Evolutionary conservation across 176 grass and related monocot genomes (phyloP), one percentile per base, ranked within the genome.

Genomic region (Hordeum vulgare): DNA sequence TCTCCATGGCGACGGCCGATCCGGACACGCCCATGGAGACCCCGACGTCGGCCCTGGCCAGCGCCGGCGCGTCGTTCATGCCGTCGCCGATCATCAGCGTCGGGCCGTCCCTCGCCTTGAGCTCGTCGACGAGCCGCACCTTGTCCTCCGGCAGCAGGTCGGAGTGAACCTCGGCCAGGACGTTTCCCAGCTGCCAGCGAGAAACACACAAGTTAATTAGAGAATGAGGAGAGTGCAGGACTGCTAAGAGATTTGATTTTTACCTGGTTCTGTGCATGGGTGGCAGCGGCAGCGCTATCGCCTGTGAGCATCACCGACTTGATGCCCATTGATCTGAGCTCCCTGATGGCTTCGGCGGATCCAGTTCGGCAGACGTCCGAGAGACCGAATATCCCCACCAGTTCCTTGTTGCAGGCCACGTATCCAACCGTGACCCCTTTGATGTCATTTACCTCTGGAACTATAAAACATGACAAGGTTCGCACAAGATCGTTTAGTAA

Each of bases 1-100:
- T 99, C 80, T 99, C 93, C 81, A 88, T 96, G 60, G 97, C 93
- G 23, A 96, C 91, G 27, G 93, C 93, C 61, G 97, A 99, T 49
- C 97, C 97, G 15, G 97, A 99, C 57, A 99, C 70, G 29, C 97
- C 97, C 97, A 99, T 99, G 9, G 97, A 96, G 81, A 99, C 89
- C 33, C 97, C 97, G 35, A 99, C 91, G 41, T 96, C 71, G 17
- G 97, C 97, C 42, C 78, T 90, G 61, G 97, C 97, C 75, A 99
- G 49, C 13, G 97, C 94, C 9, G 93, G 93, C 76, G 97, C 91
- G 85, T 99, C 97, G 58, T 99, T 99, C 88, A 99, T 96, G n/a
- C 97, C 97, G 76, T 99, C 97, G 7, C 97, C 97, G 58, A 99
- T 56, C 93, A 99, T 96, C 72, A 95, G 75, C 4, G 84, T 86